Base-by-base conservation (phyloP, 495 filamentous ascomycete genomes). In the Tuber indicum region DNA sequence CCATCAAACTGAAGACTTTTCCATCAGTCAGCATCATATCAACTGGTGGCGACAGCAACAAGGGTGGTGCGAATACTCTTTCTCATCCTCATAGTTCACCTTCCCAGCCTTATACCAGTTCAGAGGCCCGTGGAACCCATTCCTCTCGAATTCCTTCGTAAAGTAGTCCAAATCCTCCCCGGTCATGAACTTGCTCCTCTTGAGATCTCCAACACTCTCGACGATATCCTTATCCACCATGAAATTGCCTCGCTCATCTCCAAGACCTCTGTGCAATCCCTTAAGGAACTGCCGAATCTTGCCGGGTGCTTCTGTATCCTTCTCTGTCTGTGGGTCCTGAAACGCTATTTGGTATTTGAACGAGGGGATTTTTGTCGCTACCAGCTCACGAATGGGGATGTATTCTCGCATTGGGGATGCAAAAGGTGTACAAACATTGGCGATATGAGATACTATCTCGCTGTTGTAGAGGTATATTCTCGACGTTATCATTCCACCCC, bases 321-420 rank as follows among this genome's bases (percentile, higher is more conserved):
- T 85, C 81, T 95, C 92, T 32, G 95, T 86, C 17, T 91, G 89
- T 0, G 88, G 88, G 42, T 90, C 88, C 0, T 86, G 87, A 46
- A 98, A 88, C 49, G 94, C 93, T 52, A 96, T 79, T 86, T 98
- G 95, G 84, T 98, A 98, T 32, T 80, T 86, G 82, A 93, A 93
- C 3, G 26, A 17, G 58, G 58, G 58, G 14, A 66, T 36, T 66
- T 66, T 66, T 19, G 58, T 66, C 4, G 58, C 58, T 36, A 66
- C 58, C 14, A 66, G 58, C 58, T 66, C 58, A 36, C 58, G 58
- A 17, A 66, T 66, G 0, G 89, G 81, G 6, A 87, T 26, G 76
- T 86, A 91, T 46, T 83, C 79, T 70, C 85, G 84, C 2, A 79
- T 75, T 0, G 91, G 90, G 17, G 89, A 81, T 4, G 79, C 74